A percentile compares a stretch with the other conserved stretches of the same genome.
phyloP scores from a whole-genome alignment of 257 asterid species.

The Lantana camara region DNA sequence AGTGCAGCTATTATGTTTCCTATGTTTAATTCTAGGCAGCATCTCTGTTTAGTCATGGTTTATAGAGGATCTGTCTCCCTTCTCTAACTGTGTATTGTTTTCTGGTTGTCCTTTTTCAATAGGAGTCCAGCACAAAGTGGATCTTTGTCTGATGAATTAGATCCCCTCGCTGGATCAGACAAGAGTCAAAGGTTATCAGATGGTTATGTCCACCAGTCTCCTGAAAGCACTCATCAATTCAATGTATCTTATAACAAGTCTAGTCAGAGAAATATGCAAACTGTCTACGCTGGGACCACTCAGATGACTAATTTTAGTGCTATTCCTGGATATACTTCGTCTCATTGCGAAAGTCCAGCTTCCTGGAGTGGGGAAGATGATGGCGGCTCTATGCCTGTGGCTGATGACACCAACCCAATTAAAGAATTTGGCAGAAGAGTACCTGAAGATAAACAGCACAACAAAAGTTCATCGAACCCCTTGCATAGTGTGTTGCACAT shows the following conservation, averaged over 20 bases:
- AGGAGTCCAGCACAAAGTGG: conserved; percentile 85
- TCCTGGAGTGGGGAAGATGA: conserved; percentile 44
- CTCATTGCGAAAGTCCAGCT: conserved; percentile 40
- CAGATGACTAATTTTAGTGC: conserved; percentile 44
- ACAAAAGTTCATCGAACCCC: conserved; percentile 35
- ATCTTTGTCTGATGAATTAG: conserved; percentile 62
- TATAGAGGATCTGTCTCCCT: too few relatives aligned
- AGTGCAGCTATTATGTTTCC: not conserved
- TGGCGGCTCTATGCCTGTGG: conserved; percentile 26
- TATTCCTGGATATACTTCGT: conserved; percentile 48
- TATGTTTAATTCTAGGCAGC: not conserved
- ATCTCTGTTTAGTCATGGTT: conserved; percentile 5
- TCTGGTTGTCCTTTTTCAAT: conserved; percentile 19
- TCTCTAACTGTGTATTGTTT: conserved; percentile 24
- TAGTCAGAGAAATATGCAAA: conserved; percentile 37
- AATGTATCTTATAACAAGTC: conserved; percentile 51
- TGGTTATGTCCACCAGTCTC: conserved; percentile 45
- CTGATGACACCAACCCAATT: conserved; percentile 36
- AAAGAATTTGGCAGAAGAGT: conserved; percentile 34
- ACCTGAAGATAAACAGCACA: conserved; percentile 34
- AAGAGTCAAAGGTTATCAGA: conserved; percentile 45
- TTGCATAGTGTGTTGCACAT: conserved; percentile 23
- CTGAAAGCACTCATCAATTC: conserved; percentile 36
- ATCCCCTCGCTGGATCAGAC: conserved; percentile 68
- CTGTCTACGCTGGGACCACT: conserved; percentile 37